Base-by-base conservation (phyloP, 192 early-diverging fungal species). In the Coemansia sp. region DNA sequence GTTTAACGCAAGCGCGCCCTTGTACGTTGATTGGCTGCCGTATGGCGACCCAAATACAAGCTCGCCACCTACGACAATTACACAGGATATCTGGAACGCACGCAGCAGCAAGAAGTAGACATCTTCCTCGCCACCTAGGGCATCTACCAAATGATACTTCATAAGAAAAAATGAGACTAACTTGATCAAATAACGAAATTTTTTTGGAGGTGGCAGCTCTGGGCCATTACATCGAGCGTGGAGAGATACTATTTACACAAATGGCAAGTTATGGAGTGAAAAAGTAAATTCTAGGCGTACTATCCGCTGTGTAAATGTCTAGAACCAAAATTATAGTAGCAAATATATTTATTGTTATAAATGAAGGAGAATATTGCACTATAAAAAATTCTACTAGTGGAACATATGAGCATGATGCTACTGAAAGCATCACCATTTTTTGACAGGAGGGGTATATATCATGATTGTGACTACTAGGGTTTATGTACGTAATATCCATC, bases 1-100 rank as follows among this genome's bases (percentile, higher is more conserved):
- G 22, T 76, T 73, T 0, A 82, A 22, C 1, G 74, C 63, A 5
- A 71, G 53, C 18, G 7, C 29, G 18, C 72, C 72, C 12, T 37
- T 34, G 69, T 82, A 76, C 35, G 10, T 58, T 9, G 68, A 71
- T 37, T 77, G 80, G 64, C 80, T 82, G 34, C 80, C 80, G 34
- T 81, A 81, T 6, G 78, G 78, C 58, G 78, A 81, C 44, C 78
- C 78, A 18, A 73, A 62, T 4, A 75, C 43, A 45, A 81, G 41
- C 50, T 69, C 39, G 3, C 60, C 66, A 3, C 69, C 69, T 3
- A 64, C 50, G 10, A 75, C 64, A 8, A 64, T 24, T n/a, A 60
- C 52, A 13, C 73, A 68, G 2, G 50, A 27, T 10, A 55, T 35
- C 38, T 49, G 58, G 39, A 72, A 80, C 11, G 49, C 59, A 5